Conservation (phyloP, 2,329 filamentous ascomycete genomes). For the Xylariales sp. region DNA sequence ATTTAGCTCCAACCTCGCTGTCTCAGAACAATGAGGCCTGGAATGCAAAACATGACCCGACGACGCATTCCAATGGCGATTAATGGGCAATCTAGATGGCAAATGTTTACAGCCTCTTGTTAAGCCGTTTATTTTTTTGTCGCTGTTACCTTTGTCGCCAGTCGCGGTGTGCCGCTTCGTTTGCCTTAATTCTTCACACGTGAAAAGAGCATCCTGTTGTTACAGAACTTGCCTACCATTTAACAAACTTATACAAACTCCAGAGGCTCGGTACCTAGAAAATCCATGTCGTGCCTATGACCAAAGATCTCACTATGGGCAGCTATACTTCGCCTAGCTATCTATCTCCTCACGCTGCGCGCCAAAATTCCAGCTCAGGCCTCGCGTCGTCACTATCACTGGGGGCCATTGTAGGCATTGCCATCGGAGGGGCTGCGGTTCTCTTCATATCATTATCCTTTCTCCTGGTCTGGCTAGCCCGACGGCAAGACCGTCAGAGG, state of each 20-base stretch:
- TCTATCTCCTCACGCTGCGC: too few relatives aligned
- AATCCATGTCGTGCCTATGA: too few relatives aligned
- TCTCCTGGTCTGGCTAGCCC: not conserved
- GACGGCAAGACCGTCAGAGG: not conserved
- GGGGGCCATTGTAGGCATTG: constrained; percentile 37
- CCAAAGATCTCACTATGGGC: too few relatives aligned
- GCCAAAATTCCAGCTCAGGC: constrained; percentile 7
- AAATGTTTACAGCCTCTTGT: not conserved
- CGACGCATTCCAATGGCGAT: constrained; percentile 8
- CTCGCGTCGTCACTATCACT: constrained; percentile 16
- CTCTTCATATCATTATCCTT: constrained; percentile 29
- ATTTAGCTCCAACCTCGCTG: not conserved
- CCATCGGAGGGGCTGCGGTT: constrained; percentile 41
- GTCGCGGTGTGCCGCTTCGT: too few relatives aligned
- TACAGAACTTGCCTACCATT: too few relatives aligned
- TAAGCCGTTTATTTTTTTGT: too few relatives aligned
- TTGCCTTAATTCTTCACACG: too few relatives aligned
- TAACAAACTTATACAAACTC: too few relatives aligned
- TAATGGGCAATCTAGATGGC: not conserved
- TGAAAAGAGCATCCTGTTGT: too few relatives aligned
- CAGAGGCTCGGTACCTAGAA: too few relatives aligned
- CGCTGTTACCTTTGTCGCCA: too few relatives aligned
- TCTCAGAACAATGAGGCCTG: not conserved
- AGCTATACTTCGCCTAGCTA: too few relatives aligned
- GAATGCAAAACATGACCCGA: not conserved